phyloP scores from a whole-genome alignment of 192 early-diverging fungal genomes.

The Gaertneriomyces sp. region DNA sequence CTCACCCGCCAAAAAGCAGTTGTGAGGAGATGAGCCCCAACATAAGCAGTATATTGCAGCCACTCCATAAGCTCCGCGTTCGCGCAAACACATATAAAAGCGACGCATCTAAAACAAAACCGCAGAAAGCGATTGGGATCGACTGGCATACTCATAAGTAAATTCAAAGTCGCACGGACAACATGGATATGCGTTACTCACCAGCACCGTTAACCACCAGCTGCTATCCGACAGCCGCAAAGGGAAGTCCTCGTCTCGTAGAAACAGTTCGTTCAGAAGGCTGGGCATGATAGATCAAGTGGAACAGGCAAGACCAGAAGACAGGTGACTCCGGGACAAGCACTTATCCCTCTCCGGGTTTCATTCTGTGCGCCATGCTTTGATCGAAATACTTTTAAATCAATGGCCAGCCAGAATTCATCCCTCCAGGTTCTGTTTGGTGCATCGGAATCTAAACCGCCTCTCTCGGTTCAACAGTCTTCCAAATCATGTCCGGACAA shows the following conservation, averaged over 20 bases:
- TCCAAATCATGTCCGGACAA: no score
- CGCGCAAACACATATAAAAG: not conserved
- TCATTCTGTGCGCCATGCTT: no score
- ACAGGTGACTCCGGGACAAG: no score
- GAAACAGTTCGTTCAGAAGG: not conserved
- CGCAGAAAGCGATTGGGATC: not conserved
- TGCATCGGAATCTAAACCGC: no score
- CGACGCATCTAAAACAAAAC: constrained; percentile 1
- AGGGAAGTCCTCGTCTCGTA: not conserved
- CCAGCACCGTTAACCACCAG: not conserved
- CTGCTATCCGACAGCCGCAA: not conserved
- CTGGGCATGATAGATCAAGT: not conserved
- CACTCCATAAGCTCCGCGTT: not conserved
- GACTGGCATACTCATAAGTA: not conserved
- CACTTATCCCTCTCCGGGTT: no score
- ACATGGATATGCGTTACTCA: not conserved
- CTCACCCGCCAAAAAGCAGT: not conserved
- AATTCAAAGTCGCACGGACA: not conserved
- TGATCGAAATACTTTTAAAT: no score
- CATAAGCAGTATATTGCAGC: not conserved
- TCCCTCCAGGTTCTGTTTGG: no score
- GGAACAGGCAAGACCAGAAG: no score
- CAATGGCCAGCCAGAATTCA: no score
- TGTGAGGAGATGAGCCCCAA: not conserved
- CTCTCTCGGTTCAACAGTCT: no score